Evolutionary conservation across 2,329 filamentous ascomycete species (phyloP).

Genomic region (Aspergillus japonicus): DNA sequence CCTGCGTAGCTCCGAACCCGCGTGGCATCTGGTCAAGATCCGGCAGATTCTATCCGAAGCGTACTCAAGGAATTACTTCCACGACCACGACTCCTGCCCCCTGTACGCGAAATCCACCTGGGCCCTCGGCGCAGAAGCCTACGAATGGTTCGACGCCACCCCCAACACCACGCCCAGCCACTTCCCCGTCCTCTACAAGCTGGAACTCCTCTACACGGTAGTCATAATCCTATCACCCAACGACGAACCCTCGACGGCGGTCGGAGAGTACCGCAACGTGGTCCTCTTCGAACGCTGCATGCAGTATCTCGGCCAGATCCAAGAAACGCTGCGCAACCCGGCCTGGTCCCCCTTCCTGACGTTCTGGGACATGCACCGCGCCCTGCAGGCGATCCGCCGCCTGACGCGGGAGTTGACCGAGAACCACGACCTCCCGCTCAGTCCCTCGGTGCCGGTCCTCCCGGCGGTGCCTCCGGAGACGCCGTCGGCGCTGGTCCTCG

Average conservation of each 20-base stretch:
- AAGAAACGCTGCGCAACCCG: constrained; percentile 62
- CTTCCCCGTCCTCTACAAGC: constrained; percentile 75
- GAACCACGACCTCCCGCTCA: constrained; percentile 50
- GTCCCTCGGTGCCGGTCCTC: constrained; percentile 28
- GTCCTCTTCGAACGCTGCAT: constrained; percentile 85
- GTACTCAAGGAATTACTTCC: constrained; percentile 87
- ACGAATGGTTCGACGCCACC: constrained; percentile 75
- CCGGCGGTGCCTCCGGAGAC: constrained; percentile 32
- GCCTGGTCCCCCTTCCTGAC: constrained; percentile 69
- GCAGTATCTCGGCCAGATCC: constrained; percentile 74
- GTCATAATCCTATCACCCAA: constrained; percentile 86
- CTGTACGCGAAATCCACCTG: constrained; percentile 58
- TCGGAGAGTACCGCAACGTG: constrained; percentile 72
- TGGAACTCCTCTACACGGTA: constrained; percentile 87
- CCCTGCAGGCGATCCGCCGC: constrained; percentile 66
- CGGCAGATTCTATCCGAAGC: constrained; percentile 83
- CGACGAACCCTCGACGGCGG: constrained; percentile 60
- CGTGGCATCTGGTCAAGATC: constrained; percentile 75
- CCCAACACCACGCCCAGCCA: constrained; percentile 63
- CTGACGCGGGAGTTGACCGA: constrained; percentile 57
- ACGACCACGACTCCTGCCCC: constrained; percentile 65
- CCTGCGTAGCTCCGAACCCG: constrained; percentile 63
- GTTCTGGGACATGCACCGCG: constrained; percentile 82
- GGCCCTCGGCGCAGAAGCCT: constrained; percentile 57
- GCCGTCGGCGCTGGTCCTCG: constrained; percentile 33